Evolutionary conservation across 2,329 filamentous ascomycete species (phyloP).

Genomic region (Coleophoma crateriformis): DNA sequence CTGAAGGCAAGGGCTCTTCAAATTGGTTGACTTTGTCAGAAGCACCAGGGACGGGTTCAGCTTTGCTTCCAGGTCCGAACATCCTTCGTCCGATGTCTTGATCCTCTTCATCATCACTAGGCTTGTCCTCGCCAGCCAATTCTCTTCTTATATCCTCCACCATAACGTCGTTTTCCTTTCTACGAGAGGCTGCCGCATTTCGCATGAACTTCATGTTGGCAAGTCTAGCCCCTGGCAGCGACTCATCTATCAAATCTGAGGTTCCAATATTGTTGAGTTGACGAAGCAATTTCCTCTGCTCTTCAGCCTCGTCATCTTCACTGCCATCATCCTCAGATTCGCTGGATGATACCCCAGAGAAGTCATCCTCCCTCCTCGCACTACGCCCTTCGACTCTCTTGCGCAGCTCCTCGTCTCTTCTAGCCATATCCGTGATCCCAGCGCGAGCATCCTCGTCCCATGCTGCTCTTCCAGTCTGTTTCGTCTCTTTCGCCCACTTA

Average conservation of each 20-base stretch:
- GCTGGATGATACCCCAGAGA: constrained; percentile 45
- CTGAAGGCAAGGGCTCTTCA: constrained; percentile 52
- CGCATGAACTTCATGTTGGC: constrained; percentile 93
- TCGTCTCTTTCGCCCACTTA: constrained; percentile 67
- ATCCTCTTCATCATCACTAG: constrained; percentile 47
- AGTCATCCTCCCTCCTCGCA: constrained; percentile 36
- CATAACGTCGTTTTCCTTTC: constrained; percentile 75
- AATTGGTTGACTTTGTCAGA: constrained; percentile 42
- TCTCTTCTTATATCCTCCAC: constrained; percentile 65
- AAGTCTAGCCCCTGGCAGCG: constrained; percentile 56
- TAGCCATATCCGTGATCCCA: constrained; percentile 58
- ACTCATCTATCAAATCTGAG: constrained; percentile 40
- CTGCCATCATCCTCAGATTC: constrained; percentile 52
- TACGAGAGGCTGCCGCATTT: constrained; percentile 73
- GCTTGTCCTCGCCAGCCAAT: constrained; percentile 57
- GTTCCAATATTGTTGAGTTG: constrained; percentile 39
- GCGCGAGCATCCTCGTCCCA: constrained; percentile 69
- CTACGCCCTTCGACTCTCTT: constrained; percentile 60
- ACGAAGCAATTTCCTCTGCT: constrained; percentile 41
- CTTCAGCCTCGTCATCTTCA: constrained; percentile 43
- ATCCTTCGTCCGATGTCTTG: constrained; percentile 62
- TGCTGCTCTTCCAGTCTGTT: constrained; percentile 55
- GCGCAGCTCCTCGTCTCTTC: constrained; percentile 60
- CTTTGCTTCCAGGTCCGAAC: constrained; percentile 52
- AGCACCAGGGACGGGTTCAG: constrained; percentile 18